A percentile compares a stretch with the other conserved stretches of the same genome.
These are phyloP conservation scores for Vachellia pachyceras DNA, from an alignment of 306 rosid genomes.

Conservation along the genomic window DNA sequence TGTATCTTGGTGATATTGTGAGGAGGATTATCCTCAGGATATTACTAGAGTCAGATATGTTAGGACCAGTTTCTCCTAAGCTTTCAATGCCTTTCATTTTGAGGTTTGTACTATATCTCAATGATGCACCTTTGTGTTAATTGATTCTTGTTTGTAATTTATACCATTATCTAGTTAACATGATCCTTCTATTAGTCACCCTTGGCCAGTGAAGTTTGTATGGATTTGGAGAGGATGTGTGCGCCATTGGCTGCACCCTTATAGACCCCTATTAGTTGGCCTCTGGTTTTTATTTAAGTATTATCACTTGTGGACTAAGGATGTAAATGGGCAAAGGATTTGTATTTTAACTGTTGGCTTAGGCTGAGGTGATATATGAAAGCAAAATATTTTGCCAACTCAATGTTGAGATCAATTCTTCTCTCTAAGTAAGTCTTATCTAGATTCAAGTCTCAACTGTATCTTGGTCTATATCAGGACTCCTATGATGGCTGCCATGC, in stretches of 20 bases:
- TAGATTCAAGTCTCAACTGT: conserved; percentile 14
- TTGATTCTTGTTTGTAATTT: neutral
- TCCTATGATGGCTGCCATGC: conserved; percentile 85
- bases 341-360: neutral
- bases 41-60: conserved; percentile 70
- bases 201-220: neutral
- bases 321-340: neutral
- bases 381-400: neutral
- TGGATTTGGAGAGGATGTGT: neutral
- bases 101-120: conserved; percentile 53
- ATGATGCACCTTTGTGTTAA: neutral
- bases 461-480: conserved; percentile 60
- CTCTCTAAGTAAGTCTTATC: conserved; percentile 6
- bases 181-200: neutral
- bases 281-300: neutral
- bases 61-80: conserved; percentile 68
- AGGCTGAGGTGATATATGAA: conserved; percentile 10
- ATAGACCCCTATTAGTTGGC: neutral
- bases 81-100: conserved; percentile 68
- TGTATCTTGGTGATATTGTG: conserved; percentile 94
- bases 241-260: neutral
- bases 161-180: neutral
- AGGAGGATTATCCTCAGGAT: conserved; percentile 88
- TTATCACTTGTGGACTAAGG: neutral
- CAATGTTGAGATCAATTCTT: conserved; percentile 1